Evolutionary conservation across 2,329 filamentous ascomycete species (phyloP).

Genomic region (Neopestalotiopsis rosae): DNA sequence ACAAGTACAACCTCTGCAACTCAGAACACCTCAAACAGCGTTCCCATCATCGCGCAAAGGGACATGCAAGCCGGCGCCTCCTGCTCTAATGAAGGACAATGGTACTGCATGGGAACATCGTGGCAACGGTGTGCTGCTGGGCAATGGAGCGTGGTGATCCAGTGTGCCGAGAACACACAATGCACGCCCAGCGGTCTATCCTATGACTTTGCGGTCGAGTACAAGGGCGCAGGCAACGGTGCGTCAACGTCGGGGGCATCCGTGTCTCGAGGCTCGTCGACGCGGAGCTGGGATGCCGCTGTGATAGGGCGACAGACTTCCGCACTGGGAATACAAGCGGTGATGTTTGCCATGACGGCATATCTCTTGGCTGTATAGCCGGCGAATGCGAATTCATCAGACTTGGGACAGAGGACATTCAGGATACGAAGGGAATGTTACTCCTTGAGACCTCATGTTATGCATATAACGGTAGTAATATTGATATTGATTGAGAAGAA

Average conservation of each 20-base stretch:
- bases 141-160: slow-evolving; percentile 50
- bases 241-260: slow-evolving; percentile 11
- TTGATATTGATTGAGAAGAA: background rate
- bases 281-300: no score
- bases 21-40: background rate
- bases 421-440: no score
- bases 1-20: background rate
- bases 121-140: slow-evolving; percentile 58
- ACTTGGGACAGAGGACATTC: no score
- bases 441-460: no score
- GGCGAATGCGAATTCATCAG: no score
- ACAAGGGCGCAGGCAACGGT: background rate
- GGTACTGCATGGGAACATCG: slow-evolving; percentile 56
- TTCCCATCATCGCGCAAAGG: background rate
- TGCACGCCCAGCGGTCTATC: slow-evolving; percentile 48
- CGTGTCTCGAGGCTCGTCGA: background rate
- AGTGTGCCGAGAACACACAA: slow-evolving; percentile 49
- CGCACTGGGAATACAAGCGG: no score
- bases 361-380: no score
- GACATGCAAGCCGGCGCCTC: slow-evolving; percentile 38
- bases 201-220: slow-evolving; percentile 14
- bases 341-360: no score
- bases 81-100: slow-evolving; percentile 55
- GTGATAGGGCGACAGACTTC: no score
- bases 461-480: background rate